Base-by-base conservation (phyloP, 2,329 filamentous ascomycete genomes). In the Fusarium temperatum region DNA sequence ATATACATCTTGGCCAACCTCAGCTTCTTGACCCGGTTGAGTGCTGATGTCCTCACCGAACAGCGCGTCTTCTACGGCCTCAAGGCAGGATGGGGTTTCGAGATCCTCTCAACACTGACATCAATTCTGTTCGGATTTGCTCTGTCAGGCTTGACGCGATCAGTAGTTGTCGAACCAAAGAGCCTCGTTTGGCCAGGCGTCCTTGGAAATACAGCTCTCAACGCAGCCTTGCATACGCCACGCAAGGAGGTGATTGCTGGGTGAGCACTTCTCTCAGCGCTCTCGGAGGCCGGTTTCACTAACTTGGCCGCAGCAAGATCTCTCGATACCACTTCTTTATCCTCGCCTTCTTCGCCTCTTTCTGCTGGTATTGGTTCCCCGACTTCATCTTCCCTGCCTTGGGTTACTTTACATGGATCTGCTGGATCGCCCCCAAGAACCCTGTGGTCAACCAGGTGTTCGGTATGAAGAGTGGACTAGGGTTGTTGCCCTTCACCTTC, bases 1-100 rank as follows among this genome's bases (percentile, higher is more conserved):
- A 86, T 89, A 58, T 85, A 85, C 63, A 86, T 88, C 66, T 84
- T 88, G 82, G 87, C 90, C 54, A 90, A 91, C 78, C 84, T 86
- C 3, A 86, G 84, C 20, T 85, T 86, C 59, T 81, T 84, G 24
- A 82, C 80, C 6, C 76, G 80, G n/a, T 72, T 82, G 14, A 81
- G 80, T 32, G 80, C 80, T 9, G 80, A 82, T 32, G 80, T 81
- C 15, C 72, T 82, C 36, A 81, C 79, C 3, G 80, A 81, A 51
- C 80, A 82, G 57, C 76, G 80, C 12, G 68, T 85, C 75, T 87
- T 84, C 61, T 86, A 87, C 59, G 79, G 82, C 8, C 80, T 86
- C 55, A 80, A 82, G 3, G 81, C 83, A 1, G 81, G 85, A 8
- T 86, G 85, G 69, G 85, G 85, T 0, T 89, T 88, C 73, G 85